Percentiles rank a stretch among this genome's conserved stretches.
These are phyloP conservation scores for Neurospora sp. DNA, from an alignment of 495 filamentous ascomycete genomes.

Conservation along the genomic window DNA sequence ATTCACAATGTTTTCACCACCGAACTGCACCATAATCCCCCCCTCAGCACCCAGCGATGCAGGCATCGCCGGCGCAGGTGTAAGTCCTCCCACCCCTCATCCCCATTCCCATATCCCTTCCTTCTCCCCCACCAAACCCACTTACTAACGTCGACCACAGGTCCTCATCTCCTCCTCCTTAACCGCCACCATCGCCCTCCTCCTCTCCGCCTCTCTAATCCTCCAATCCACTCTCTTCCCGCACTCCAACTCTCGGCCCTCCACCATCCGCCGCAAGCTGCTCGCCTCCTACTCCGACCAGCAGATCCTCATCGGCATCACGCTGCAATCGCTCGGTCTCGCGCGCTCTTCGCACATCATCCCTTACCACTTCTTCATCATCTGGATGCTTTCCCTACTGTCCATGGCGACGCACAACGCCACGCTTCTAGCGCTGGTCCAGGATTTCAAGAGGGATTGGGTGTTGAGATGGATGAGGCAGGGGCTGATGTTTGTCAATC, in stretches of 20 bases:
- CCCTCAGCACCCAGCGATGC: slow-evolving; percentile 35
- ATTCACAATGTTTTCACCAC: slow-evolving; percentile 10
- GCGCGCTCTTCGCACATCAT: slow-evolving; percentile 38
- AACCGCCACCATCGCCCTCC: slow-evolving; percentile 36
- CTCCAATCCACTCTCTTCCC: slow-evolving; percentile 20
- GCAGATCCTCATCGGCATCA: slow-evolving; percentile 51
- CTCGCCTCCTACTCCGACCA: slow-evolving; percentile 49
- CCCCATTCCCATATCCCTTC: neutral
- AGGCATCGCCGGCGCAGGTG: slow-evolving; percentile 47
- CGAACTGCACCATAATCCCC: slow-evolving; percentile 39
- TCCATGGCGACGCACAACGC: slow-evolving; percentile 49
- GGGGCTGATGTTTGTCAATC: slow-evolving; percentile 47
- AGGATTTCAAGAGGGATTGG: slow-evolving; percentile 52
- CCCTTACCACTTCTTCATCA: slow-evolving; percentile 52
- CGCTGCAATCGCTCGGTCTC: slow-evolving; percentile 44
- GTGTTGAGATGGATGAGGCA: slow-evolving; percentile 51
- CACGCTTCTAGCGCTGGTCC: slow-evolving; percentile 43
- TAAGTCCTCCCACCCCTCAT: slow-evolving; percentile 21
- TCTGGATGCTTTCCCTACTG: slow-evolving; percentile 50
- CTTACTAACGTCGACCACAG: slow-evolving; percentile 13
- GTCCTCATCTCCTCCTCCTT: slow-evolving; percentile 51
- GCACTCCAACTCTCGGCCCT: slow-evolving; percentile 18
- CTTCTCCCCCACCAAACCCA: too few species aligned
- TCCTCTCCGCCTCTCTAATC: slow-evolving; percentile 38
- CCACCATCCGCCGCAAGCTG: slow-evolving; percentile 42